Percentiles rank a stretch among this genome's conserved stretches.
Evolutionary conservation across 345 rosid genomes (phyloP).

Genomic region (Lepidium sativum): DNA sequence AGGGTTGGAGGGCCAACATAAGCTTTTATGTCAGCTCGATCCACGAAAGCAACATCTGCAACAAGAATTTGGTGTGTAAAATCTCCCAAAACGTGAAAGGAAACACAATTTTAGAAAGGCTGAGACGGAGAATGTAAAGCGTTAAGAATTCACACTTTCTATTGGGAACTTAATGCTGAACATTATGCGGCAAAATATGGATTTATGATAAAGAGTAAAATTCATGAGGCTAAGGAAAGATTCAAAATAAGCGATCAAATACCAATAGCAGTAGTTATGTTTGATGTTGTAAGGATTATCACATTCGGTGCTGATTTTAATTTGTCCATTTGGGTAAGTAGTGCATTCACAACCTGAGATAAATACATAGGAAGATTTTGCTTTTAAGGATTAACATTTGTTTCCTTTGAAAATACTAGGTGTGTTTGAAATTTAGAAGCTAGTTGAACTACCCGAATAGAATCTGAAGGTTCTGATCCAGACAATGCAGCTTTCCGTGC

Average conservation of each 20-base stretch:
- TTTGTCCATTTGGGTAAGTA: slow-evolving; percentile 96
- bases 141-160: background rate
- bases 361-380: slow-evolving; percentile 13
- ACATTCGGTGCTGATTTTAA: slow-evolving; percentile 87
- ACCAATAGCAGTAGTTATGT: slow-evolving; percentile 98
- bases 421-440: background rate
- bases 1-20: slow-evolving; percentile 94
- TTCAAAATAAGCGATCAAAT: slow-evolving; percentile 20
- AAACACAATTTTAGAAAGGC: background rate
- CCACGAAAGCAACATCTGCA: slow-evolving; percentile 94
- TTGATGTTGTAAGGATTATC: slow-evolving; percentile 85
- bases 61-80: background rate
- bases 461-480: slow-evolving; percentile 99
- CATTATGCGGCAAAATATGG: background rate
- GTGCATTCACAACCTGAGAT: slow-evolving; percentile 89
- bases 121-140: background rate
- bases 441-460: slow-evolving; percentile 57
- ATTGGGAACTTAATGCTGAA: background rate
- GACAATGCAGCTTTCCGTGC: slow-evolving; percentile 95
- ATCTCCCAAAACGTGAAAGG: background rate
- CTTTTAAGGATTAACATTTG: background rate
- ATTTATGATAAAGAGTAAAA: background rate
- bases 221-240: background rate
- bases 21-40: slow-evolving; percentile 96
- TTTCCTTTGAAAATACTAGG: background rate